Evolutionary conservation across 2,329 filamentous ascomycete species (phyloP).

Genomic region (Botrytis fabae): DNA sequence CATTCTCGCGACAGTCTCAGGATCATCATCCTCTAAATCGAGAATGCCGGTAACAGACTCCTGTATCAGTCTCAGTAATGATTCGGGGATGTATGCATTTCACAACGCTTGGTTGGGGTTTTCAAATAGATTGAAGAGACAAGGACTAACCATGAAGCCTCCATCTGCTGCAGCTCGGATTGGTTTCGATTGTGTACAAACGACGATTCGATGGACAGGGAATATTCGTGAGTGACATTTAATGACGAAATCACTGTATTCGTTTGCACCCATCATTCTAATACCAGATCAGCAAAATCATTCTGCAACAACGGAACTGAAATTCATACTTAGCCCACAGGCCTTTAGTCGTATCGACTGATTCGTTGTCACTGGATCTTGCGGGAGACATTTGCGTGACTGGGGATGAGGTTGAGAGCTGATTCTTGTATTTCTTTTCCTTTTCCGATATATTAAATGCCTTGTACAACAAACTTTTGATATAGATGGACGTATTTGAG

Average conservation of each 20-base stretch:
- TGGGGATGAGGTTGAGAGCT: too few relatives aligned
- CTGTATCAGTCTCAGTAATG: slow-evolving; percentile 12
- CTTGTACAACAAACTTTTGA: not conserved
- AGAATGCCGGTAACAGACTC: slow-evolving; percentile 12
- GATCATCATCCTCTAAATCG: slow-evolving; percentile 22
- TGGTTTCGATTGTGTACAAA: slow-evolving; percentile 31
- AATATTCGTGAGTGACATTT: slow-evolving; percentile 26
- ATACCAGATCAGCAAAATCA: not conserved
- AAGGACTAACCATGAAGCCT: slow-evolving; percentile 23
- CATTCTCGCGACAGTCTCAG: slow-evolving; percentile 20
- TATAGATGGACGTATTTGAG: not conserved
- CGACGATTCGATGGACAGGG: slow-evolving; percentile 29
- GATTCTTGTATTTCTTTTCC: not conserved
- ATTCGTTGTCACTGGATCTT: not conserved
- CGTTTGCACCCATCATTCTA: slow-evolving; percentile 16
- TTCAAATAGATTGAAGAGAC: not conserved
- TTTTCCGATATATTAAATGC: not conserved
- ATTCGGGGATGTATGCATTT: not conserved
- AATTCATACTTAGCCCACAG: not conserved
- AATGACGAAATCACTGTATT: slow-evolving; percentile 31
- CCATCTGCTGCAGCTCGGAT: slow-evolving; percentile 27
- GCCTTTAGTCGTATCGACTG: not conserved
- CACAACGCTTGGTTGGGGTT: not conserved
- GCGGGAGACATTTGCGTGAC: not conserved
- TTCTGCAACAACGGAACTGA: not conserved